Conservation (phyloP, 1,284 basidiomycete species). For the Papiliotrema nemorosa region DNA sequence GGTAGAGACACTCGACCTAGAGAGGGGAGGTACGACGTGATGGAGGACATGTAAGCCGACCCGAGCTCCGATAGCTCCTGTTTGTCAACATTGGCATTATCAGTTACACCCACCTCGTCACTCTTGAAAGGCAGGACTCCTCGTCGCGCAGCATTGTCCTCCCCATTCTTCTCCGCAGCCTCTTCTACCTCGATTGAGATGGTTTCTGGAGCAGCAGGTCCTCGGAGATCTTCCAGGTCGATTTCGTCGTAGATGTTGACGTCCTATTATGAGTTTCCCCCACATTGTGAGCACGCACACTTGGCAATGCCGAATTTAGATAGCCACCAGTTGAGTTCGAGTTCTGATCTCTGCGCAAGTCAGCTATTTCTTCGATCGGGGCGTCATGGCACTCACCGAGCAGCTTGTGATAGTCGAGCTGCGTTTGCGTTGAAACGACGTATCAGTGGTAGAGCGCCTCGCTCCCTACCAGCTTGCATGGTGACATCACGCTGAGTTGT, state of each 20-base stretch:
- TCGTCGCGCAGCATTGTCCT: slow-evolving; percentile 15
- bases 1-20: slow-evolving; percentile 30
- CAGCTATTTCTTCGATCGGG: neutral
- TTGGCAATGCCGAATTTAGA: slow-evolving; percentile 11
- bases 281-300: slow-evolving; percentile 6
- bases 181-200: slow-evolving; percentile 72
- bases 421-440: slow-evolving; percentile 98
- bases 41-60: neutral
- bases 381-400: slow-evolving; percentile 47
- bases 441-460: slow-evolving; percentile 83
- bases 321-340: neutral
- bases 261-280: slow-evolving; percentile 12
- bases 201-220: slow-evolving; percentile 60
- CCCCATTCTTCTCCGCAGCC: slow-evolving; percentile 17
- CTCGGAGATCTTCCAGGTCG: slow-evolving; percentile 80
- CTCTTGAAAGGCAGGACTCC: slow-evolving; percentile 34
- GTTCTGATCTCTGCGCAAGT: too few relatives aligned
- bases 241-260: slow-evolving; percentile 62
- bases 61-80: slow-evolving; percentile 7
- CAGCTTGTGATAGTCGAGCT: slow-evolving; percentile 64
- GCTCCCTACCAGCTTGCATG: slow-evolving; percentile 90
- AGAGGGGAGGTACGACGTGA: slow-evolving; percentile 19
- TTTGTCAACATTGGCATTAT: neutral
- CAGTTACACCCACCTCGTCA: slow-evolving; percentile 48
- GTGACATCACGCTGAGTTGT: slow-evolving; percentile 86